Evolutionary conservation across 805 yeast genomes (phyloP), one percentile per base, ranked within the genome.

Genomic region (Kuraishia capsulata): DNA sequence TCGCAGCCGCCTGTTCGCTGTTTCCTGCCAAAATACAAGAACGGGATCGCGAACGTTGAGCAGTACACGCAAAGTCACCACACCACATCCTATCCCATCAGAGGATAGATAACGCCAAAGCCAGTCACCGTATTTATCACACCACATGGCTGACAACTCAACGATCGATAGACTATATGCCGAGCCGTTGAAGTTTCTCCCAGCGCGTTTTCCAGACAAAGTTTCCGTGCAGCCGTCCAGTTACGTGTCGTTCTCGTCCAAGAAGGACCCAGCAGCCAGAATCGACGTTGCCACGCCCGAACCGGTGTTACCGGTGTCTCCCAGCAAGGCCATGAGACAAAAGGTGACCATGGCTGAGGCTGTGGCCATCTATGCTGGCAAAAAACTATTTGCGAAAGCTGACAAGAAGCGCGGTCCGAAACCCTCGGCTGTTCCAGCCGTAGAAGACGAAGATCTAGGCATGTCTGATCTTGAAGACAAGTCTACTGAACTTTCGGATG

Each of bases 131-230:
- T n/a, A n/a, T n/a, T n/a, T n/a, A n/a, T n/a, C n/a, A n/a, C n/a
- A n/a, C n/a, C n/a, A n/a, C n/a, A n/a, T n/a, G n/a, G n/a, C n/a
- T n/a, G n/a, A n/a, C n/a, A n/a, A n/a, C n/a, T n/a, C n/a, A n/a
- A n/a, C 20, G 30, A 30, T 38, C 16, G 84, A 78, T 48, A 65
- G 82, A 48, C 66, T 80, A 39, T 62, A 79, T 30, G 59, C 78
- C 21, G 72, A 73, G 40, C 88, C 87, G 8, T 54, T 81, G 37
- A 65, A 65, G 21, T 86, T 85, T 56, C 76, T 71, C 39, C 65
- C 76, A 3, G 88, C 85, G 13, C 73, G 67, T 44, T 61, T 60
- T 39, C 73, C 77, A 4, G 82, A 75, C 51, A 59, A 64, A 17
- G 63, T 64, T 11, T 51, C 66, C 16, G 50, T 62, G 35, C 66